Evolutionary conservation across 768 basidiomycete species (phyloP), one percentile per base, ranked within the genome.

Genomic region (Pisolithus albus): DNA sequence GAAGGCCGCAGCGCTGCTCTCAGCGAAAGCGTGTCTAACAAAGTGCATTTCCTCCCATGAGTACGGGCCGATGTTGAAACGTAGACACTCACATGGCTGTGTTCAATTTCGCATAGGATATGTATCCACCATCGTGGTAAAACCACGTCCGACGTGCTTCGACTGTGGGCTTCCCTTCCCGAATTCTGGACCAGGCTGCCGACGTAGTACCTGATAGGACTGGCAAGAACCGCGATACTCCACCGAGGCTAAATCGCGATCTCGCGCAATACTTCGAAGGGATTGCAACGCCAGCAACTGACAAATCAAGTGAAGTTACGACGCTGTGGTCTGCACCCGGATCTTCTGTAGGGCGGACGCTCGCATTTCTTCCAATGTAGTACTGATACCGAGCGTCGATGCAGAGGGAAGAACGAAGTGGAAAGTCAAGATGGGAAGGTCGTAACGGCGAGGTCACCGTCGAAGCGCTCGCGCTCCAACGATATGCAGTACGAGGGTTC

Each of bases 381-480:
- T 15, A 5, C n/a, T 36, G 11, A 28, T 42, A 26, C 54, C 65
- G 44, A 67, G 18, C n/a, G 5, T 34, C 54, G 42, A 9, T 48
- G 0, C 55, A 68, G 58, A 47, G 48, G 19, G 60, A 57, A 50
- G 57, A 61, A 13, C 64, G 64, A 52, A 80, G 70, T 21, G 82
- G 81, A 13, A 88, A 87, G 61, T 82, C 84, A 0, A 61, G 81
- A 1, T 96, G 93, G 93, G 60, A 73, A 24, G 92, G 91, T 9
- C 72, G 72, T 43, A 74, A 84, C 49, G 82, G 67, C 19, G 81
- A 80, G 32, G 77, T 92, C 19, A 82, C 78, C 21, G 95, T 99
- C 7, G 95, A 99, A 65, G 77, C 71, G 3, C 75, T 87, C 54
- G 90, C 89, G 0, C 70, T 97, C 41, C 83, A 96, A 64, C 75